These are phyloP conservation scores for Zarea fungicola DNA, from an alignment of 2,329 filamentous ascomycete species.

Conservation along the genomic window DNA sequence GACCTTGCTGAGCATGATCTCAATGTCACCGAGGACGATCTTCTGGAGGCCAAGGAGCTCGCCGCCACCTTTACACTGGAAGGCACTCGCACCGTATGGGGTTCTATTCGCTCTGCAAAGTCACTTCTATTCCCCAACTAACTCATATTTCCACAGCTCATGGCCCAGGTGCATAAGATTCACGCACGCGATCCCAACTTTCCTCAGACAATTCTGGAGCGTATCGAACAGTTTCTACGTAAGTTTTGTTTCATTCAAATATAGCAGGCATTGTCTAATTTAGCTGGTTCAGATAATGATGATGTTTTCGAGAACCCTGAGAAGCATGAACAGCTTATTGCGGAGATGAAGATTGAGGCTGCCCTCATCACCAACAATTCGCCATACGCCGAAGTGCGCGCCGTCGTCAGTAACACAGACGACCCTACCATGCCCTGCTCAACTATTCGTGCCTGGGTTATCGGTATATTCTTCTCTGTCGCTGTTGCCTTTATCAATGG, in stretches of 20 bases:
- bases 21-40: constrained; percentile 28
- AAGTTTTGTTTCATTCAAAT: background rate
- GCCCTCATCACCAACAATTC: constrained; percentile 26
- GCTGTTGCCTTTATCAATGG: constrained; percentile 28
- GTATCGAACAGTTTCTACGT: constrained; percentile 22
- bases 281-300: constrained; percentile 18
- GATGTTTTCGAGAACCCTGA: constrained; percentile 33
- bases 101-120: too few relatives aligned
- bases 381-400: constrained; percentile 31
- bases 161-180: constrained; percentile 21
- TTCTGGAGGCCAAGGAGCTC: constrained; percentile 27
- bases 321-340: constrained; percentile 29
- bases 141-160: constrained; percentile 15
- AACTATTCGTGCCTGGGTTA: constrained; percentile 31
- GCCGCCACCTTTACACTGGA: constrained; percentile 24
- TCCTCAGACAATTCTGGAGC: constrained; percentile 19
- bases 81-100: constrained; percentile 20
- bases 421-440: constrained; percentile 29
- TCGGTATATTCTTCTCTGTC: constrained; percentile 27
- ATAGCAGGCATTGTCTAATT: background rate
- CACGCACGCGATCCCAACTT: constrained; percentile 25
- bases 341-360: constrained; percentile 28
- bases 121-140: too few relatives aligned
- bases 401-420: constrained; percentile 34
- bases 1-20: constrained; percentile 17